Conservation (phyloP, 805 yeast genomes). For the Dipodascus albidus region DNA sequence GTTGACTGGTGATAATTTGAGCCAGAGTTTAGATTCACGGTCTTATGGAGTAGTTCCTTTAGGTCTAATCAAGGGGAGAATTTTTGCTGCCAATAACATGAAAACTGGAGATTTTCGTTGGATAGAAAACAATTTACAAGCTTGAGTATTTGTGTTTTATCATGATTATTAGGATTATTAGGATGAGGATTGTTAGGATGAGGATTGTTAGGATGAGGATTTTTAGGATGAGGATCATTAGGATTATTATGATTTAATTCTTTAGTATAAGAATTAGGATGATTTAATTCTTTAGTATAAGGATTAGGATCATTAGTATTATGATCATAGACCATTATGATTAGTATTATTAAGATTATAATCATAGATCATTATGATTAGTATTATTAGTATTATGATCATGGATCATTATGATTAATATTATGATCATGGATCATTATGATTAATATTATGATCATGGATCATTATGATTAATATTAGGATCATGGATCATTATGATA, state of each 20-base stretch:
- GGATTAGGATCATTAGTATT: too few species aligned
- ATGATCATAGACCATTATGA: too few species aligned
- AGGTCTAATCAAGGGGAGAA: slow-evolving; percentile 80
- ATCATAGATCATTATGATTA: too few species aligned
- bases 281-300: too few species aligned
- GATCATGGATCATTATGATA: too few species aligned
- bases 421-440: too few species aligned
- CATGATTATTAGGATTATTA: background rate
- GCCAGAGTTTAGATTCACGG: slow-evolving; percentile 81
- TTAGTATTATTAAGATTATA: too few species aligned
- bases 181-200: background rate
- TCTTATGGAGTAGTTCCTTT: slow-evolving; percentile 83
- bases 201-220: background rate
- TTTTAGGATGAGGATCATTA: background rate
- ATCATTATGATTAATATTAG: too few species aligned
- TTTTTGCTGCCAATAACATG: slow-evolving; percentile 42
- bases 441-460: too few species aligned
- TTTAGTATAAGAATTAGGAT: too few species aligned
- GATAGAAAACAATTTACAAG: slow-evolving; percentile 9
- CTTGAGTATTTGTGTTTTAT: background rate
- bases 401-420: too few species aligned
- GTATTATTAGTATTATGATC: too few species aligned
- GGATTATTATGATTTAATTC: background rate
- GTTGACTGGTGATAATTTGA: slow-evolving; percentile 92
- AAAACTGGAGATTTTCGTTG: slow-evolving; percentile 12